Evolutionary conservation across 345 rosid genomes (phyloP), one percentile per base, ranked within the genome.

Genomic region (Euphorbia peplus): DNA sequence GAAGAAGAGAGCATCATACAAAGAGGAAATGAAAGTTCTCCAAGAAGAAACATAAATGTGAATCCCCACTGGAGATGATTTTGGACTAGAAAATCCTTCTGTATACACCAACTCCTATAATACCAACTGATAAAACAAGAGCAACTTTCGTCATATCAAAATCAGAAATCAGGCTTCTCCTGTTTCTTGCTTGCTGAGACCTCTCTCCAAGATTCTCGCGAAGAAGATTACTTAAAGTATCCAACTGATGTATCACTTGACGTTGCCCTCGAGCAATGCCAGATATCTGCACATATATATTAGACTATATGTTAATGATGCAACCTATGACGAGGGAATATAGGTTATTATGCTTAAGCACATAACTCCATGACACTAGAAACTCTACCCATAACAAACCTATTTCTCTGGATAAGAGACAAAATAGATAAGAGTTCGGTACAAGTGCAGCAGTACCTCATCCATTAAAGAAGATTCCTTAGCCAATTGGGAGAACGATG

Each of bases 401-500:
- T 39, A 39, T 4, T 39, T 39, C 42, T 5, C 9, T 12, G 50
- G 50, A 15, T 18, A 44, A 39, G 8, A 39, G 6, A 39, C 9
- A 39, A 39, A 39, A 39, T 39, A 5, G 12, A 42, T 7, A 42
- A 12, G 22, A 18, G 7, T 22, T n/a, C 8, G 8, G 9, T 2
- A 4, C 55, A 35, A 58, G 65, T 18, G 10, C 35, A 65, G 56
- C 26, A 3, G 51, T 85, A 92, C 98, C 98, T 90, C 99, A 68
- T 90, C 96, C 87, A 87, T 73, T 59, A 90, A 67, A 67, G 91
- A 80, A 1, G 87, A 86, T 64, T 90, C 99, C 85, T 83, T 95
- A 11, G 83, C 84, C 70, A 95, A 74, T 72, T 88, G 96, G 68
- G 93, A 82, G 67, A 89, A 88, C 50, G 98, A 88, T 13, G 82